Evolutionary conservation across 805 yeast genomes (phyloP).

Genomic region (Candida coleopterorum): DNA sequence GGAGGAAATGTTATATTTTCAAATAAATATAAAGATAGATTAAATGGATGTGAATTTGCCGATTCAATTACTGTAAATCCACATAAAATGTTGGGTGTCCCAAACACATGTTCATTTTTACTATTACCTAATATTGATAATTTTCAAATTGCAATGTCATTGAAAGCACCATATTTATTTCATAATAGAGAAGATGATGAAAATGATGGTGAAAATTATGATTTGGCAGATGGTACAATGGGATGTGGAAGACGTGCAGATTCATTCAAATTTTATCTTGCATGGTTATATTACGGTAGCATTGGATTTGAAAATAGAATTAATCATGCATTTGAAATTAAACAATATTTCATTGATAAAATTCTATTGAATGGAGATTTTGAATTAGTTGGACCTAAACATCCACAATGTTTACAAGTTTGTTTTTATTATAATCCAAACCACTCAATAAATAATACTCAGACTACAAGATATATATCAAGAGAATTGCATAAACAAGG

Average conservation of each 20-base stretch:
- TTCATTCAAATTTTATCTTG: slow-evolving; percentile 68
- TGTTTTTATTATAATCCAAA: slow-evolving; percentile 68
- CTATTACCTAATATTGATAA: slow-evolving; percentile 62
- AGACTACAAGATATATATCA: slow-evolving; percentile 58
- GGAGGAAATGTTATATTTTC: slow-evolving; percentile 83
- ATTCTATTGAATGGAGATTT: slow-evolving; percentile 42
- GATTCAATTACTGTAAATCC: slow-evolving; percentile 79
- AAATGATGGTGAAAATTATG: slow-evolving; percentile 55
- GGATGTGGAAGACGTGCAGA: slow-evolving; percentile 89
- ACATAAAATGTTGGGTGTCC: slow-evolving; percentile 86
- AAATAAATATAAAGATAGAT: slow-evolving; percentile 34
- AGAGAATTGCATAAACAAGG: slow-evolving; percentile 54
- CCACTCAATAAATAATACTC: slow-evolving; percentile 40
- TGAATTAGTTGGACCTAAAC: slow-evolving; percentile 37
- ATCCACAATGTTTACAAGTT: slow-evolving; percentile 75
- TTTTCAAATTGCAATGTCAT: slow-evolving; percentile 69
- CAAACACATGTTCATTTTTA: slow-evolving; percentile 70
- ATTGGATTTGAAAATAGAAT: slow-evolving; percentile 61
- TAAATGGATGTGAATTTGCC: slow-evolving; percentile 62
- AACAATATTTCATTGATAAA: slow-evolving; percentile 53
- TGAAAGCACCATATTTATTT: slow-evolving; percentile 76
- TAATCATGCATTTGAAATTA: slow-evolving; percentile 67
- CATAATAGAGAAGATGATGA: slow-evolving; percentile 49
- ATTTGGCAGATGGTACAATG: slow-evolving; percentile 86
- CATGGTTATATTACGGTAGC: slow-evolving; percentile 78